Base-by-base conservation (phyloP, 805 yeast species). In the Candida oleophila region DNA sequence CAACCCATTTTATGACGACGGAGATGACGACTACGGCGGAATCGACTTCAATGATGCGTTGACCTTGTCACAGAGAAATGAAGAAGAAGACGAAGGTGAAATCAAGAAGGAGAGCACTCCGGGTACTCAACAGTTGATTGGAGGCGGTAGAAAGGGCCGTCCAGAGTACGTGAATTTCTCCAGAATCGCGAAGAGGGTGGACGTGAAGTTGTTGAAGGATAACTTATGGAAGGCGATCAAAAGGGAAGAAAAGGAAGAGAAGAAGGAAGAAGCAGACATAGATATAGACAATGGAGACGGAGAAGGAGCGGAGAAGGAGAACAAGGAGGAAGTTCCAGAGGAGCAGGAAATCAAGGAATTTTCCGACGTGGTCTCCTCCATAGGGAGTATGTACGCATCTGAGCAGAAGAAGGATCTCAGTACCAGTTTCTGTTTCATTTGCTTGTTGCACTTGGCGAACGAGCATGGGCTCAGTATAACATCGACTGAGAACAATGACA, bases 351-450 rank as follows among this genome's bases (percentile, higher is more conserved):
- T 48, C 37, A 57, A 59, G 49, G 55, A 49, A 18, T 72, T 72
- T 49, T 69, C 64, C 1, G 56, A 65, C 8, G 65, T 72, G 33
- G 68, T 71, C 8, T 61, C 59, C 16, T 52, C 61, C 32, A 65
- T 72, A 4, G 65, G 71, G 14, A 53, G 52, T 37, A 55, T 66
- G 60, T 72, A 72, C 50, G 57, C 59, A 15, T 48, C 61, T 1
- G 76, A 71, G 38, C 71, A 71, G 46, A 60, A 66, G 39, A 71
- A 68, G 49, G 77, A 72, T 41, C 53, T 72, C 22, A 69, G 75
- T 12, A 72, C 77, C 21, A 71, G 76, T 64, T 72, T 71, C 53
- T 71, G 75, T 50, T 72, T 72, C 52, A 72, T 72, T 41, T 72
- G 77, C 46, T 57, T 72, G 41, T 53, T 72, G 25, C 77, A 72